Percentiles rank a stretch among this genome's conserved stretches.
Conservation (phyloP, 139 green algal species). For the Penium margaritaceum region DNA sequence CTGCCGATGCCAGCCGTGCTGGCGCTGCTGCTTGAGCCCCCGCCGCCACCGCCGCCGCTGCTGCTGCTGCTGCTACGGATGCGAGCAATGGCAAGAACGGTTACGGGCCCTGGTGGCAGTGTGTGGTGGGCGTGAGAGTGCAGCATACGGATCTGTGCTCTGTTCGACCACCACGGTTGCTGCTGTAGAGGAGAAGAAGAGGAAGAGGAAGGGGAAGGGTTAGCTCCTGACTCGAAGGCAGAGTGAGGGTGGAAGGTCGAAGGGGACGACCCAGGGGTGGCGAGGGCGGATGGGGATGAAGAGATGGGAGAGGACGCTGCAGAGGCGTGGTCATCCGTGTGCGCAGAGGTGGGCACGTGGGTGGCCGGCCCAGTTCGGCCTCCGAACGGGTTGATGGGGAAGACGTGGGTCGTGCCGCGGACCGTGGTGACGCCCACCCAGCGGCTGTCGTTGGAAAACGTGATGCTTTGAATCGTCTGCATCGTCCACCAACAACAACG, state of each 20-base stretch:
- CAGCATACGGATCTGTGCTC: too few species aligned
- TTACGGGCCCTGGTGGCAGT: too few species aligned
- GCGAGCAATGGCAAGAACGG: constrained; percentile 16
- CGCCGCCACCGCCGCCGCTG: too few species aligned
- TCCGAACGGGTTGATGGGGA: constrained; percentile 31
- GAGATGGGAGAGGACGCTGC: too few species aligned
- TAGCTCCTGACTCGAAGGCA: too few species aligned
- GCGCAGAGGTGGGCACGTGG: constrained; percentile 1
- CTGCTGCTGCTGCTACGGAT: too few species aligned
- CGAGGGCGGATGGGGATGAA: background rate
- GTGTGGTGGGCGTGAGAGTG: too few species aligned
- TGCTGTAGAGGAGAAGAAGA: too few species aligned
- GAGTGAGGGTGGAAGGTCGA: background rate
- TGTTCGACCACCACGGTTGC: too few species aligned
- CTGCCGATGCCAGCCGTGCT: too few species aligned
- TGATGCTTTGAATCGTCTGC: constrained; percentile 51
- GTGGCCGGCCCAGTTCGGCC: constrained; percentile 11
- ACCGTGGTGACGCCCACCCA: constrained; percentile 50
- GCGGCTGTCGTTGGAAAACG: constrained; percentile 50
- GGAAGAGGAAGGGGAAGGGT: constrained; percentile 9
- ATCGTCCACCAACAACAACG: too few species aligned
- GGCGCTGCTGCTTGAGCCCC: constrained; percentile 19
- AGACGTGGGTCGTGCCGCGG: constrained; percentile 57
- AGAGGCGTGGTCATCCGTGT: too few species aligned
- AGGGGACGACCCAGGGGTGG: constrained; percentile 21